A percentile compares a stretch with the other conserved stretches of the same genome.
These are phyloP conservation scores for Lagerstroemia fauriei DNA, from an alignment of 441 rosid genomes.

Conservation along the genomic window DNA sequence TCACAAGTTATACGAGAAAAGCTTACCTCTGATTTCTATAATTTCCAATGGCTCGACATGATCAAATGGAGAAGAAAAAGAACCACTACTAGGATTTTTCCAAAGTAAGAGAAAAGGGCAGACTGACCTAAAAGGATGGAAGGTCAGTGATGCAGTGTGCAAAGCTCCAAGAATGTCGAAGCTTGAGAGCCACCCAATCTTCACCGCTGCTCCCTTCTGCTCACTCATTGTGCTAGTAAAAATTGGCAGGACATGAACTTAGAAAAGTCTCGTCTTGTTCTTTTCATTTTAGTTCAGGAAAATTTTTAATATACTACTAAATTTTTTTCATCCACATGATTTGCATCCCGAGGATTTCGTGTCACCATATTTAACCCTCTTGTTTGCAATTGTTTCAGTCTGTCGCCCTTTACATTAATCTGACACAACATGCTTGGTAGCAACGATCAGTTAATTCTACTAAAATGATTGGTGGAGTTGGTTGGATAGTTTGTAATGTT, in stretches of 20 bases:
- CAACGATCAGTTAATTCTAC: too few relatives aligned
- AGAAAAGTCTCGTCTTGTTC: background rate
- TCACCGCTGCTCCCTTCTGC: background rate
- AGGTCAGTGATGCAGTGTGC: background rate
- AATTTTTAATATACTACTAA: background rate
- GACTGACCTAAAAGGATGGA: background rate
- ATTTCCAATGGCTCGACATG: background rate
- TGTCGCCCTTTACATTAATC: too few relatives aligned
- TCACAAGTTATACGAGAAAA: background rate
- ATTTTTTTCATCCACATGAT: background rate
- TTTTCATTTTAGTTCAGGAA: background rate
- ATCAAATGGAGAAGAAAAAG: background rate
- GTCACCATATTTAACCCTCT: background rate
- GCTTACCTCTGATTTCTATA: background rate
- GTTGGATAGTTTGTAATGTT: too few relatives aligned
- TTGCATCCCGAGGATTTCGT: background rate
- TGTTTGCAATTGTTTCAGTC: background rate
- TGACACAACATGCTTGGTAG: too few relatives aligned
- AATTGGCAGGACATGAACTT: background rate
- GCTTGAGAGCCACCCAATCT: constrained; percentile 8
- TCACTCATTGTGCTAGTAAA: background rate
- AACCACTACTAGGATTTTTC: too few relatives aligned
- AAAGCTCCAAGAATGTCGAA: background rate
- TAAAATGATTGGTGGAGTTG: too few relatives aligned
- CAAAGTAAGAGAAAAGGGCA: background rate